Evolutionary conservation across 306 rosid species (phyloP), one percentile per base, ranked within the genome.

Genomic region (Psophocarpus tetragonolobus): DNA sequence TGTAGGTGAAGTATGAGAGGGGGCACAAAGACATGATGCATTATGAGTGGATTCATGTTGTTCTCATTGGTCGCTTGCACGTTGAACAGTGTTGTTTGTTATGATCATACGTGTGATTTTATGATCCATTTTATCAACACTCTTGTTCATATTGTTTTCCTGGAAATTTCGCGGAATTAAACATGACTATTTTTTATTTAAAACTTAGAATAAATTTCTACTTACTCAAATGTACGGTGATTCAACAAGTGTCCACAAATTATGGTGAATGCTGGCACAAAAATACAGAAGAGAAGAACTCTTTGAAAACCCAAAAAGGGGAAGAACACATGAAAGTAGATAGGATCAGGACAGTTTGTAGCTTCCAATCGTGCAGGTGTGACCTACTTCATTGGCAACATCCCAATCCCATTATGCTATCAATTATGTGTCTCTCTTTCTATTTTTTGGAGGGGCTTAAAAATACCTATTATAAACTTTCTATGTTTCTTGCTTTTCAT

Each of bases 61-160:
- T 62, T 64, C 68, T 62, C 51, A 79, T 69, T 50, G 81, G 78
- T 61, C 73, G 61, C 75, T 74, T 68, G 75, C 81, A 82, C 78
- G 74, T 76, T 82, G 74, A 77, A 62, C 39, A 76, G 45, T 39
- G 74, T 70, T 71, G 85, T 71, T 62, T 36, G 26, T 35, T 81
- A 75, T 68, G n/a, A 81, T 81, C 48, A 62, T 75, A 20, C 27
- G 36, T 74, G 32, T 57, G 58, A n/a, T 20, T 38, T 38, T 11
- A 42, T 42, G 48, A 42, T n/a, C n/a, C n/a, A n/a, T 41, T 73
- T 47, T 29, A 41, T 45, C 26, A 61, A 24, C 63, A 23, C 36
- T 53, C 11, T 69, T 17, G 4, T 42, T 60, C 14, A 1, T 71
- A 6, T 60, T 47, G 35, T 21, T 45, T 79, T 80, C 48, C 51